Conservation (phyloP, 768 basidiomycete species). For the Tricholoma matsutake region DNA sequence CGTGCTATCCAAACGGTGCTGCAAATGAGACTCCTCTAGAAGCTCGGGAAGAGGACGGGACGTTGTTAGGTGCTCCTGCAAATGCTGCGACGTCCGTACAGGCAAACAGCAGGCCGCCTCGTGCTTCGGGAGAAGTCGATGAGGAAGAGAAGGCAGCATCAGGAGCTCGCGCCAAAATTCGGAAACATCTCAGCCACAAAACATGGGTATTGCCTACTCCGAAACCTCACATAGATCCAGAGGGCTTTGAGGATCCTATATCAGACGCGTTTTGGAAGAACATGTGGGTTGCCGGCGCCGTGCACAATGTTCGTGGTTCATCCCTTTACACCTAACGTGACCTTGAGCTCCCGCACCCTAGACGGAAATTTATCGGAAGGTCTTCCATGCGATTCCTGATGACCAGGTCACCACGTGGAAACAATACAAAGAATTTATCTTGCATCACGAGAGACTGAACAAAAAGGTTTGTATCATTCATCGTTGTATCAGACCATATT, state of each 20-base stretch:
- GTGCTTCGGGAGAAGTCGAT: slow-evolving; percentile 40
- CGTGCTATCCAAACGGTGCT: slow-evolving; percentile 1
- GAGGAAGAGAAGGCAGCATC: slow-evolving; percentile 50
- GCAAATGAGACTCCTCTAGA: slow-evolving; percentile 22
- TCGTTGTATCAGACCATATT: slow-evolving; percentile 1
- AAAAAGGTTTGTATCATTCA: slow-evolving; percentile 49
- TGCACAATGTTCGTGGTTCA: slow-evolving; percentile 70
- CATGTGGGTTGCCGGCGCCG: slow-evolving; percentile 84
- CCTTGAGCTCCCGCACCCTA: slow-evolving; percentile 28
- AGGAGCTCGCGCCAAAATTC: slow-evolving; percentile 45
- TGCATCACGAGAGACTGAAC: slow-evolving; percentile 70
- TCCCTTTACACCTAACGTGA: neutral
- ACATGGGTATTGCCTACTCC: slow-evolving; percentile 62
- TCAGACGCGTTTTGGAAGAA: slow-evolving; percentile 86
- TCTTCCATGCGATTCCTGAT: slow-evolving; percentile 92
- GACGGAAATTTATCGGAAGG: slow-evolving; percentile 95
- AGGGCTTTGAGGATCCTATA: slow-evolving; percentile 88
- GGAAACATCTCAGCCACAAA: slow-evolving; percentile 52
- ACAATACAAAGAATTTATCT: slow-evolving; percentile 83
- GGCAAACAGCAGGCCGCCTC: slow-evolving; percentile 45
- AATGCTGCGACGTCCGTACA: slow-evolving; percentile 41
- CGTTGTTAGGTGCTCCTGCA: slow-evolving; percentile 54
- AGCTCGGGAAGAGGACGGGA: slow-evolving; percentile 37
- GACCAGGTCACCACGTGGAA: slow-evolving; percentile 95
- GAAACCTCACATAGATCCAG: slow-evolving; percentile 69